Evolutionary conservation across 2,329 filamentous ascomycete species (phyloP).

Genomic region (Leptographium wingfieldii): DNA sequence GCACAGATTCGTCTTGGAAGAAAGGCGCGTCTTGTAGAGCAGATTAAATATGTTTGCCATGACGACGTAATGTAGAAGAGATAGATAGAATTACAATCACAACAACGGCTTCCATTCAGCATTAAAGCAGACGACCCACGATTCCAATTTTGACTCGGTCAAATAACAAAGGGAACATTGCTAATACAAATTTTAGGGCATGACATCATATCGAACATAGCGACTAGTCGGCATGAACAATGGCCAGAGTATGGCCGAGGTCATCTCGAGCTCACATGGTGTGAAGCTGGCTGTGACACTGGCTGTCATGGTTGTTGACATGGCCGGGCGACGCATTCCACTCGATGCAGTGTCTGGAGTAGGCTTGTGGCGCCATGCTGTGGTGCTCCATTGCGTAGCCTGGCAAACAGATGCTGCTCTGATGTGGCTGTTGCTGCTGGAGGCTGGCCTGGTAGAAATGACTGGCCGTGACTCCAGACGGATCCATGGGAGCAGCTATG

Average conservation of each 20-base stretch:
- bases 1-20: background rate
- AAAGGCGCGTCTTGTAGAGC: background rate
- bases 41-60: background rate
- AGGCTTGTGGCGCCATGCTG: background rate
- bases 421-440: background rate
- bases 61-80: background rate
- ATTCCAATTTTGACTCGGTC: background rate
- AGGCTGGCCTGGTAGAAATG: background rate
- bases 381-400: background rate
- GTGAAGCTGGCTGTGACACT: background rate
- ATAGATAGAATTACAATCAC: background rate
- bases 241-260: background rate
- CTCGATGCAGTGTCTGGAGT: background rate
- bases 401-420: background rate
- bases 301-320: background rate
- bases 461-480: background rate
- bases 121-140: background rate
- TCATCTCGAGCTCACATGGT: background rate
- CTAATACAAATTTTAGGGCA: background rate
- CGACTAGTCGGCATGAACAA: background rate
- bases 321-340: constrained; percentile 6
- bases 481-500: background rate
- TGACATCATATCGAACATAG: background rate
- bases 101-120: too few species aligned
- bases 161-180: background rate